Conservation (phyloP, 2,329 filamentous ascomycete genomes). For the Dothistroma septosporum region DNA sequence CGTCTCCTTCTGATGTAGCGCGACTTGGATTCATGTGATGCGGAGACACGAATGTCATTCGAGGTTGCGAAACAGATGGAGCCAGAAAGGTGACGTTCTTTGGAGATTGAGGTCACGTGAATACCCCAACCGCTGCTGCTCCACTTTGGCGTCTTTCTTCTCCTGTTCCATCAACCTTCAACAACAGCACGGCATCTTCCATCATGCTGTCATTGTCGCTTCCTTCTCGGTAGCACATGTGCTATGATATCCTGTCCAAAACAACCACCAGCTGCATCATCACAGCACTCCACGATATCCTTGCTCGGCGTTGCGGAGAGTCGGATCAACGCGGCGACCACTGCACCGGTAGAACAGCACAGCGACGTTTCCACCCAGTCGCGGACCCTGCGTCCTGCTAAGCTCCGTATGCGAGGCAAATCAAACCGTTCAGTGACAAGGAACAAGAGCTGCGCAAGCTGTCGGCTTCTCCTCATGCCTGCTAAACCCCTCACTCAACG, state of each 20-base stretch:
- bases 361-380: not conserved
- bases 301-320: constrained; percentile 6
- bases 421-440: constrained; percentile 1
- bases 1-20: no score
- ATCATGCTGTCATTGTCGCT: no score
- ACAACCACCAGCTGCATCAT: not conserved
- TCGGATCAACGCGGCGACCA: constrained; percentile 3
- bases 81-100: no score
- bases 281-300: not conserved
- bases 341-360: not conserved
- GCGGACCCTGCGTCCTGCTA: not conserved
- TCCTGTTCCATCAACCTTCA: no score
- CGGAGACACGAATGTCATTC: no score
- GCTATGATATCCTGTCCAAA: not conserved
- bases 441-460: constrained; percentile 1
- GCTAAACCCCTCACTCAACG: constrained; percentile 5
- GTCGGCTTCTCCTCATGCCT: constrained; percentile 9
- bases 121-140: no score
- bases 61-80: no score
- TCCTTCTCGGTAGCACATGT: not conserved
- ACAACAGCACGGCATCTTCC: no score
- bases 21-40: no score
- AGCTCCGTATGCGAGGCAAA: not conserved
- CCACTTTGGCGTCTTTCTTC: no score
- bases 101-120: no score